Conservation (phyloP, 2,329 filamentous ascomycete species). For the Fusarium concolor region DNA sequence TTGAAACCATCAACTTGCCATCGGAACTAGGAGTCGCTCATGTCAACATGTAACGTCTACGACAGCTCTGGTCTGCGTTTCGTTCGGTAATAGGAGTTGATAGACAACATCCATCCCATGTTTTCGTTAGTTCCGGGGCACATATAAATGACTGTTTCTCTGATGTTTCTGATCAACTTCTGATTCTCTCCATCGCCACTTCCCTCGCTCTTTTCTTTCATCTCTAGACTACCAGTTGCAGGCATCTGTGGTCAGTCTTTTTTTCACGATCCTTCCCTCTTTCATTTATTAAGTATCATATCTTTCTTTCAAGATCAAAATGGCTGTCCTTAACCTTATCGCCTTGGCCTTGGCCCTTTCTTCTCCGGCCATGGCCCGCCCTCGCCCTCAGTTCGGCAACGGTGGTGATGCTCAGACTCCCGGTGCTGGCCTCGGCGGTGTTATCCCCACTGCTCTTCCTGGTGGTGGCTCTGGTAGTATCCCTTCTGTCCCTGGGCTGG, state of each 20-base stretch:
- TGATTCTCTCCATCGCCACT: slow-evolving; percentile 41
- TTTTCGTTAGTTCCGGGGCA: not conserved
- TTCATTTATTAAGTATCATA: slow-evolving; percentile 13
- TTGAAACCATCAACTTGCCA: slow-evolving; percentile 42
- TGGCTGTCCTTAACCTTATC: slow-evolving; percentile 45
- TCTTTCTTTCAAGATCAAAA: slow-evolving; percentile 31
- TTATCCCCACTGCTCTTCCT: slow-evolving; percentile 12
- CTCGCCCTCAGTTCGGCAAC: slow-evolving; percentile 29
- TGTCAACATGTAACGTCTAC: slow-evolving; percentile 31
- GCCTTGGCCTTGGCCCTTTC: slow-evolving; percentile 45
- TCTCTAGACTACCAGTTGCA: slow-evolving; percentile 44
- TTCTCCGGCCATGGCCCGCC: slow-evolving; percentile 36
- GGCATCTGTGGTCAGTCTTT: slow-evolving; percentile 46
- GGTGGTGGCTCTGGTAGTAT: slow-evolving; percentile 18
- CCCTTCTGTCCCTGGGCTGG: slow-evolving; percentile 13
- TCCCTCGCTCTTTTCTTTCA: slow-evolving; percentile 41
- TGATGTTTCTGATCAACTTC: slow-evolving; percentile 10
- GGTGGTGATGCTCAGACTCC: slow-evolving; percentile 22
- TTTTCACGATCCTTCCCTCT: slow-evolving; percentile 27
- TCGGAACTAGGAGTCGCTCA: slow-evolving; percentile 29
- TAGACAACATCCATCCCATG: slow-evolving; percentile 20
- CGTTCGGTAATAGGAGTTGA: slow-evolving; percentile 15
- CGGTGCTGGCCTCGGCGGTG: slow-evolving; percentile 26
- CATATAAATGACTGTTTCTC: slow-evolving; percentile 38
- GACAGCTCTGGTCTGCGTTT: not conserved